These are phyloP conservation scores for Dactylellina cionopaga DNA, from an alignment of 2,329 filamentous ascomycete genomes.

Conservation along the genomic window DNA sequence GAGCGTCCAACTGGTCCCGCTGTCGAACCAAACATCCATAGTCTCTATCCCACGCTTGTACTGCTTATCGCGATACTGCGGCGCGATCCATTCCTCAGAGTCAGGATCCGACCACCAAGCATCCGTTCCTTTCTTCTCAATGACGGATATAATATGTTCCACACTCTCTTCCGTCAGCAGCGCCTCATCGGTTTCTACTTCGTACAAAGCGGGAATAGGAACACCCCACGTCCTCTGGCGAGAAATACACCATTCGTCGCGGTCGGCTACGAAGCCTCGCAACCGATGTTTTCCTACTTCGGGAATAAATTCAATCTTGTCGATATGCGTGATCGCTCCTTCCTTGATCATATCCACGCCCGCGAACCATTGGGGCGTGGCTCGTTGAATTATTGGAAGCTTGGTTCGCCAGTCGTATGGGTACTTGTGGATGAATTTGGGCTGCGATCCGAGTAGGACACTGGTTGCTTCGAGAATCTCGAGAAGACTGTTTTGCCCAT, in stretches of 20 bases:
- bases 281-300: conserved; percentile 77
- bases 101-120: conserved; percentile 90
- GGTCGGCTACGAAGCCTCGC: conserved; percentile 83
- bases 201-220: conserved; percentile 90
- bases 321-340: conserved; percentile 74
- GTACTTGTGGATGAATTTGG: conserved; percentile 87
- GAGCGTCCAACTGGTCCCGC: conserved; percentile 86
- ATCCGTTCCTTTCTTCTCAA: conserved; percentile 82
- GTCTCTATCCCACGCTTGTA: conserved; percentile 87
- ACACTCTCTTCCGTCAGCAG: conserved; percentile 83
- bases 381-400: conserved; percentile 85
- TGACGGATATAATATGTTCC: conserved; percentile 81
- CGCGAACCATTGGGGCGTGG: conserved; percentile 97
- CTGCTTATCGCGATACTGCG: conserved; percentile 65
- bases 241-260: conserved; percentile 98
- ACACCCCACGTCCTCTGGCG: conserved; percentile 96
- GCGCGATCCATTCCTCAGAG: conserved; percentile 73
- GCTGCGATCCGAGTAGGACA: conserved; percentile 71
- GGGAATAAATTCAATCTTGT: conserved; percentile 80
- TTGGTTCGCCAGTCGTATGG: conserved; percentile 99
- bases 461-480: conserved; percentile 70
- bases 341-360: conserved; percentile 85
- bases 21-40: conserved; percentile 99
- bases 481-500: conserved; percentile 76
- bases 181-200: conserved; percentile 73